Evolutionary conservation across 805 yeast species (phyloP).

Genomic region (Candida morakotiae): DNA sequence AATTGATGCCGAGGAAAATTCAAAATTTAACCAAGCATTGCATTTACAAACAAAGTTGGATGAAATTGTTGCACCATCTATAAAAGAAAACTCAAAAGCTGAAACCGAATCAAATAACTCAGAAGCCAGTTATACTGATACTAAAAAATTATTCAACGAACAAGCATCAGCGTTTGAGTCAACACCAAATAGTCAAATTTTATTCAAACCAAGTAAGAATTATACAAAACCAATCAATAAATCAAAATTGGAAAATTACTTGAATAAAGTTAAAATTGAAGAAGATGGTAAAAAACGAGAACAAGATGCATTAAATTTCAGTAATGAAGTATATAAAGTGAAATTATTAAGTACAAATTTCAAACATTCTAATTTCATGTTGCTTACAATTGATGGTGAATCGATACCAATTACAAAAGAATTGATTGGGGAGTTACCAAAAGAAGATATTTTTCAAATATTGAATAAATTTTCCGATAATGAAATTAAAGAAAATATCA

Average conservation of each 20-base stretch:
- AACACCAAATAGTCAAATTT: background rate
- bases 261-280: constrained; percentile 40
- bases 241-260: constrained; percentile 33
- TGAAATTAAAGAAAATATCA: constrained; percentile 30
- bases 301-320: constrained; percentile 51
- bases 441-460: constrained; percentile 40
- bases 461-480: constrained; percentile 31
- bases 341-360: background rate
- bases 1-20: no score
- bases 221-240: constrained; percentile 3
- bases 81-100: background rate
- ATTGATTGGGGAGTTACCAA: constrained; percentile 35
- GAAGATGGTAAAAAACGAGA: constrained; percentile 46
- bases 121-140: background rate
- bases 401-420: constrained; percentile 26
- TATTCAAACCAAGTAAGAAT: background rate
- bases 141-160: background rate
- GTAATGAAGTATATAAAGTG: constrained; percentile 18
- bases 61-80: no score
- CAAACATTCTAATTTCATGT: constrained; percentile 21
- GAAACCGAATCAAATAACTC: constrained; percentile 7
- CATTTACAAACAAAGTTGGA: no score
- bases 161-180: constrained; percentile 3
- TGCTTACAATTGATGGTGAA: constrained; percentile 34
- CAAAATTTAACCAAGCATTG: no score